These are phyloP conservation scores for Claviceps maximensis DNA, from an alignment of 2,329 filamentous ascomycete species.

Conservation along the genomic window DNA sequence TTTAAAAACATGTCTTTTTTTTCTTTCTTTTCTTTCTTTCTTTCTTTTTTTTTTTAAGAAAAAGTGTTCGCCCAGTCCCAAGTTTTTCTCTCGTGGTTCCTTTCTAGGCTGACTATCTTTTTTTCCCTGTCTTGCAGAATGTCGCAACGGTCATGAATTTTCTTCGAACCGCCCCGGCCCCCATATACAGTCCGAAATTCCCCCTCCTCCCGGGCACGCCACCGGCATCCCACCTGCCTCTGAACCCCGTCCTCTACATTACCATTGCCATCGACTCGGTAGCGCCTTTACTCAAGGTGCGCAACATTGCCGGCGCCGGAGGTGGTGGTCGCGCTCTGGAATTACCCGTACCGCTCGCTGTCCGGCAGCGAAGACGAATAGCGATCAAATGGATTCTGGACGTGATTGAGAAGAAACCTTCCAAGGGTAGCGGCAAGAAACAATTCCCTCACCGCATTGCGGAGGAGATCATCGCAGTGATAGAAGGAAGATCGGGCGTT, in stretches of 20 bases:
- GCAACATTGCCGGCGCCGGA: constrained; percentile 59
- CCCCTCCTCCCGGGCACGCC: constrained; percentile 66
- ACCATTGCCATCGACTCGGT: constrained; percentile 86
- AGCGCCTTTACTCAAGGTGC: constrained; percentile 73
- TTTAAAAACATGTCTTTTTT: background rate
- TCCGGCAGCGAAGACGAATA: constrained; percentile 61
- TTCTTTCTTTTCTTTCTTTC: background rate
- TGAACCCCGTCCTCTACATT: constrained; percentile 83
- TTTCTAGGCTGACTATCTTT: constrained; percentile 5
- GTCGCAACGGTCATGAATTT: constrained; percentile 72
- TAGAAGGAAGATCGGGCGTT: constrained; percentile 69
- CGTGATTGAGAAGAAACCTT: constrained; percentile 64
- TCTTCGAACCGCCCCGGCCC: constrained; percentile 73
- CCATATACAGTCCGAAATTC: constrained; percentile 56
- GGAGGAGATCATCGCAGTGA: constrained; percentile 73
- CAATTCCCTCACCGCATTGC: constrained; percentile 69
- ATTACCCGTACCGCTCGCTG: constrained; percentile 62
- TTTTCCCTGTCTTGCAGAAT: constrained; percentile 44
- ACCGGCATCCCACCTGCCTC: constrained; percentile 64
- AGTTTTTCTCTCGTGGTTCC: no score
- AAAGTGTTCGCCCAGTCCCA: no score
- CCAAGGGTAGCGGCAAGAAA: constrained; percentile 54
- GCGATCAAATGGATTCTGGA: constrained; percentile 87
- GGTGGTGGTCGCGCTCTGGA: constrained; percentile 80
- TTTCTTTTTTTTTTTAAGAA: background rate